Evolutionary conservation across 2,329 filamentous ascomycete species (phyloP), one percentile per base, ranked within the genome.

Genomic region (Hypoxylon sp.): DNA sequence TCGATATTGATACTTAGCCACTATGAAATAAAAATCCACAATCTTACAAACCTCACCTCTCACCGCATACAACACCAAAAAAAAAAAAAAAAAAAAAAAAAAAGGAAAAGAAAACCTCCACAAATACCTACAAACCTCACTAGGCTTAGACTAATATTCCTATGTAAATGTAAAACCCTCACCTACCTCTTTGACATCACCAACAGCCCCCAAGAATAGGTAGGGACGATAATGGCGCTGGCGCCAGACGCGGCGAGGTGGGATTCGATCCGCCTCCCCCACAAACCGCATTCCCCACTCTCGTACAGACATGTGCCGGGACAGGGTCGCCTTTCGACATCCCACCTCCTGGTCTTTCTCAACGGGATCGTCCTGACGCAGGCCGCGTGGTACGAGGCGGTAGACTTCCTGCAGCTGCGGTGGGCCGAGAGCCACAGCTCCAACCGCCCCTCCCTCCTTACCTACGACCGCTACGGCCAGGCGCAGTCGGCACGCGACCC

Each of bases 391-490:
- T 34, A 66, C 17, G 59, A 68, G 2, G 52, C 70, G 39, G 68
- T 74, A 64, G 49, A 57, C 1, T 11, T 51, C 3, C 50, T 67
- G 4, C 44, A 56, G 22, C 43, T 34, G 24, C 32, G 54, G 30
- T 66, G 67, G 67, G 26, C 26, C 30, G 47, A 56, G 39, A 26
- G 37, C 34, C 19, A 6, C n/a, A 19, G 6, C 8, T 6, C 37
- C n/a, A 52, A 50, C 44, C 32, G 50, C 34, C 62, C 64, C 7
- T 32, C 69, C 77, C 13, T 87, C 17, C 75, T 88, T 3, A 81
- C 80, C 46, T 88, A 87, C 64, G 86, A 88, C 72, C 84, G 86
- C 43, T 87, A 82, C 67, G 85, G 85, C 7, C 85, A 88, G 71
- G 85, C 85, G 8, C 73, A 75, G 19, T 76, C 73, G 54, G 74